Base-by-base conservation (phyloP, 192 early-diverging fungal genomes). In the Geranomyces michiganensis region DNA sequence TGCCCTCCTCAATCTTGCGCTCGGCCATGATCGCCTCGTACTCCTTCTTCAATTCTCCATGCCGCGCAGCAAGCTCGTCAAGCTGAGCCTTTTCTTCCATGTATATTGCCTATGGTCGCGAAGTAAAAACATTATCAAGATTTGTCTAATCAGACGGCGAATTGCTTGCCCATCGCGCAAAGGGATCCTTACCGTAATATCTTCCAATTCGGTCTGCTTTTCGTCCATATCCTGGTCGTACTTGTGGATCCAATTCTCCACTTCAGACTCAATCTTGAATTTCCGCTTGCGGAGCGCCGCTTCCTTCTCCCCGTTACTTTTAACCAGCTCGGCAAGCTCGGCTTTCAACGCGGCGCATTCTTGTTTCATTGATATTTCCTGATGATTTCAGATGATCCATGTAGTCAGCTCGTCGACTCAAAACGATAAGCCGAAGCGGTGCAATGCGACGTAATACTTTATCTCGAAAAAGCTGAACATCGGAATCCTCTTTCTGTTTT, bases 201-300 rank as follows among this genome's bases (percentile, higher is more conserved):
- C 82, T 59, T 88, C 86, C 5, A 87, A 41, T 70, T 88, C 86
- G 22, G 68, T 41, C 68, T 88, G 86, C 62, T 85, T 82, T 66
- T 88, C 86, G 8, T 83, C 85, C 77, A 88, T 82, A 49, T 88
- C 86, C 67, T 86, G 84, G 44, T 88, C 86, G 55, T 87, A 88
- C 62, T 88, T 88, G 65, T 87, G 85, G 65, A 88, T 88, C 86
- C 86, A 88, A 56, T 88, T 87, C 68, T 88, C 86, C 15, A 88
- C 86, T 68, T 88, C 86, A 13, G 70, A 71, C 68, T 88, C 85
- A 21, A 87, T 78, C 56, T 88, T 88, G 69, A 83, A 85, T 64
- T 85, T 85, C 48, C 80, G 83, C 59, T 87, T 87, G 22, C 86
- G 75, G 14, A 85, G 63, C 27, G 67, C 21, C 13, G 83, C 82